These are phyloP conservation scores for Evernia prunastri DNA, from an alignment of 495 filamentous ascomycete species.

Conservation along the genomic window DNA sequence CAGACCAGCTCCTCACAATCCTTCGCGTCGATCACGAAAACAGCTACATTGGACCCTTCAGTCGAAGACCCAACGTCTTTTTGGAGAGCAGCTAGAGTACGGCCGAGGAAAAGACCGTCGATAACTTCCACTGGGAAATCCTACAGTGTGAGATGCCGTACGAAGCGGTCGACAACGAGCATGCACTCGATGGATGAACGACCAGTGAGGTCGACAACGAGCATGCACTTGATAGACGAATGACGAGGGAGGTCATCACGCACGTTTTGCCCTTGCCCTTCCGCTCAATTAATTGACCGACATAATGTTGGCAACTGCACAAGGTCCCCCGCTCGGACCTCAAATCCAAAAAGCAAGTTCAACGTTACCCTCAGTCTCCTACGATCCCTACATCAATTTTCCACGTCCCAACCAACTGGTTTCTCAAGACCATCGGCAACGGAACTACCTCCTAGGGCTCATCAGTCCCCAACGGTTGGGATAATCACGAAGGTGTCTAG, in stretches of 20 bases:
- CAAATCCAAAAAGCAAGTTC: slow-evolving; percentile 37
- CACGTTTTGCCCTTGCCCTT: slow-evolving; percentile 41
- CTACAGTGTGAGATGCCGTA: not conserved
- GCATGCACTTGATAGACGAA: slow-evolving; percentile 28
- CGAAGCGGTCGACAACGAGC: slow-evolving; percentile 19
- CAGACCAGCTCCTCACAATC: not conserved
- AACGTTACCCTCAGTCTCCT: slow-evolving; percentile 46
- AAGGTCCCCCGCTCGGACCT: slow-evolving; percentile 40
- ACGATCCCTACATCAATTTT: slow-evolving; percentile 46
- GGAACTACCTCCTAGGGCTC: slow-evolving; percentile 22
- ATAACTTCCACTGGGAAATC: not conserved
- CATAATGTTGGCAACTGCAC: slow-evolving; percentile 46
- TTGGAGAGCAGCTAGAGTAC: too few species aligned
- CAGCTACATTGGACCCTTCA: not conserved
- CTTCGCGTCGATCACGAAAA: not conserved
- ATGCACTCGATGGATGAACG: slow-evolving; percentile 29
- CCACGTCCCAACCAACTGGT: slow-evolving; percentile 43
- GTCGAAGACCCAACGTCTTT: not conserved
- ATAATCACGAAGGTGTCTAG: slow-evolving; percentile 48
- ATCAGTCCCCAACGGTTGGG: slow-evolving; percentile 37
- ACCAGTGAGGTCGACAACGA: slow-evolving; percentile 23
- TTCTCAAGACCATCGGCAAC: slow-evolving; percentile 35
- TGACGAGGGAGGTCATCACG: slow-evolving; percentile 30
- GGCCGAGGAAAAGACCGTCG: not conserved
- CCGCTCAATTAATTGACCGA: slow-evolving; percentile 49